A percentile compares a stretch with the other conserved stretches of the same genome.
These are phyloP conservation scores for Talaromyces sp. DNA, from an alignment of 2,329 filamentous ascomycete species.

Conservation along the genomic window DNA sequence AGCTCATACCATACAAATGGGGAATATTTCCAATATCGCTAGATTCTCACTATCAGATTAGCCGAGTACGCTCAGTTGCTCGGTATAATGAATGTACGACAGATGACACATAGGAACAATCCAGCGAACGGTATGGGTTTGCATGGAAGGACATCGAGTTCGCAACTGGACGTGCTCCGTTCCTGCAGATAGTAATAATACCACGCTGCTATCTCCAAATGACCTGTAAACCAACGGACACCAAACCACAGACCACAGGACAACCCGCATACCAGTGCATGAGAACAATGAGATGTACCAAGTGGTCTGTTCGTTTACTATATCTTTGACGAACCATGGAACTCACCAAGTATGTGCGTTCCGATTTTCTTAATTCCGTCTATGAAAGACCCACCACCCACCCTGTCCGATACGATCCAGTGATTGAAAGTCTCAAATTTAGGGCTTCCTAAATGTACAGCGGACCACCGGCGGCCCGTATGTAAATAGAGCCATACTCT, in stretches of 20 bases:
- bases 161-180: neutral
- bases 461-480: constrained; percentile 9
- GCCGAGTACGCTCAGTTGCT: neutral
- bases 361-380: constrained; percentile 5
- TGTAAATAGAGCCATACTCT: neutral
- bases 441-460: neutral
- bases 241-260: neutral
- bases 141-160: neutral
- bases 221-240: neutral
- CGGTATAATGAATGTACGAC: too few species aligned
- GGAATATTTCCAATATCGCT: constrained; percentile 4
- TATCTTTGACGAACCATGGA: neutral
- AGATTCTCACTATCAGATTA: neutral
- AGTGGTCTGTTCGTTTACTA: neutral
- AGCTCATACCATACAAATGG: neutral
- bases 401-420: too few species aligned
- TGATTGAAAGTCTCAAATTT: constrained; percentile 11
- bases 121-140: neutral
- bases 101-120: neutral
- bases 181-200: constrained; percentile 1
- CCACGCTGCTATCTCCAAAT: neutral
- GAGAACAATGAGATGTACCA: constrained; percentile 5
- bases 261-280: neutral
- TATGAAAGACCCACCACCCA: neutral
- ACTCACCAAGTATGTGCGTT: neutral